Percentiles rank a stretch among this genome's conserved stretches.
Conservation (phyloP, 768 basidiomycete genomes). For the Megacollybia marginata region DNA sequence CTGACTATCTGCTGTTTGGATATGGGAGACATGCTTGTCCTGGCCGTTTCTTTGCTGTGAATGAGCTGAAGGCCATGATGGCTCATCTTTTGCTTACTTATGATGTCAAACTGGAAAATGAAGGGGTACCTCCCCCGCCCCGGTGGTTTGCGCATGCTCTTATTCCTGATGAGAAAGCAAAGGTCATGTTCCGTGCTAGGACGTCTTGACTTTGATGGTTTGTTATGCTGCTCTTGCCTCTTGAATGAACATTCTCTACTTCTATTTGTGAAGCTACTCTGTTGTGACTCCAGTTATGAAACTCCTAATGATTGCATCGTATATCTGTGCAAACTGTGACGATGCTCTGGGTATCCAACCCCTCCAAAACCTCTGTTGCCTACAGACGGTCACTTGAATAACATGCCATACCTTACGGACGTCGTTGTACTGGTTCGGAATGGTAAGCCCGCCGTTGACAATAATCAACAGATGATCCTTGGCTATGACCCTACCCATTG, state of each 20-base stretch:
- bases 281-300: conserved; percentile 10
- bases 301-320: too few species aligned
- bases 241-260: too few species aligned
- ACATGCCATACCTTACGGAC: too few species aligned
- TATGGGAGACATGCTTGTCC: conserved; percentile 10
- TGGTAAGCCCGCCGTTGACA: too few species aligned
- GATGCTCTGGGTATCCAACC: too few species aligned
- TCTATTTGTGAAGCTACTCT: conserved; percentile 32
- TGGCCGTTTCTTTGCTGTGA: conserved; percentile 8
- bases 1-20: conserved; percentile 8
- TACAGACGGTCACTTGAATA: too few species aligned
- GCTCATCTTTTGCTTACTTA: conserved; percentile 9
- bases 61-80: neutral
- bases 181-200: conserved; percentile 3
- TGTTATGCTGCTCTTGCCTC: too few species aligned
- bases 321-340: too few species aligned
- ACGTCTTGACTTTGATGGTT: neutral
- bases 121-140: neutral
- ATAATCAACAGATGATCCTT: too few species aligned
- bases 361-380: too few species aligned
- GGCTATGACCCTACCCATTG: too few species aligned
- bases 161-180: neutral
- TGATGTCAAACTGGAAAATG: conserved; percentile 9
- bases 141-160: neutral
- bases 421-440: too few species aligned